Evolutionary conservation across 768 basidiomycete species (phyloP).

Genomic region (Vararia minispora): DNA sequence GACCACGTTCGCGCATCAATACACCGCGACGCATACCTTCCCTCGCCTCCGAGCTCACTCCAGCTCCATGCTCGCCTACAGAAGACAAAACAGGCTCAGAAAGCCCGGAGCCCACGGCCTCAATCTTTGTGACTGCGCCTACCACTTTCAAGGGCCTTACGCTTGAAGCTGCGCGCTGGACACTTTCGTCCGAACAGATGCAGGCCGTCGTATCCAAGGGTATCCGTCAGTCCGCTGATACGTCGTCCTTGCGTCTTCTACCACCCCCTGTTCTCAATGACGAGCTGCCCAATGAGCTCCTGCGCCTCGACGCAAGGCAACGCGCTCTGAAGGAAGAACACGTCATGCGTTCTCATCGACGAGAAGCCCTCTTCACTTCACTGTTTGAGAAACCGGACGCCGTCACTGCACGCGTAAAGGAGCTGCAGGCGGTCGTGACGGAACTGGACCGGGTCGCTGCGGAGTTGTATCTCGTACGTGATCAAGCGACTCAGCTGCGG

Average conservation of each 20-base stretch:
- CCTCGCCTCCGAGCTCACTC: too few species aligned
- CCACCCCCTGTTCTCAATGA: conserved; percentile 50
- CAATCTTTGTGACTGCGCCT: conserved; percentile 47
- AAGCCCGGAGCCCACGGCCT: conserved; percentile 37
- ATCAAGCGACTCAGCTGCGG: conserved; percentile 53
- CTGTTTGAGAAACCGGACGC: too few species aligned
- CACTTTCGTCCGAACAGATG: conserved; percentile 37
- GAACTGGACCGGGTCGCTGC: conserved; percentile 53
- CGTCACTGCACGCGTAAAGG: conserved; percentile 29
- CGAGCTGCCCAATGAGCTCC: conserved; percentile 45
- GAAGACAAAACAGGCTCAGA: too few species aligned
- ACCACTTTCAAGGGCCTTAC: conserved; percentile 60
- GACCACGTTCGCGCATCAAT: too few species aligned
- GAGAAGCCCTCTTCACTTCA: too few species aligned
- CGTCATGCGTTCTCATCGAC: neutral
- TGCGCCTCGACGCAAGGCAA: conserved; percentile 32
- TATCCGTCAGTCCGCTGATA: conserved; percentile 55
- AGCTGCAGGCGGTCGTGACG: conserved; percentile 44
- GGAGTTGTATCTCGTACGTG: conserved; percentile 51
- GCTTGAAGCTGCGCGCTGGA: conserved; percentile 61
- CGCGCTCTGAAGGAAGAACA: neutral
- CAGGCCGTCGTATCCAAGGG: conserved; percentile 64
- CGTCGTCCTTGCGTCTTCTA: conserved; percentile 62
- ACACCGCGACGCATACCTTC: too few species aligned
- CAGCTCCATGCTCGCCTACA: too few species aligned